Conservation (phyloP, 2,329 filamentous ascomycete genomes). For the Beauveria bassiana region DNA sequence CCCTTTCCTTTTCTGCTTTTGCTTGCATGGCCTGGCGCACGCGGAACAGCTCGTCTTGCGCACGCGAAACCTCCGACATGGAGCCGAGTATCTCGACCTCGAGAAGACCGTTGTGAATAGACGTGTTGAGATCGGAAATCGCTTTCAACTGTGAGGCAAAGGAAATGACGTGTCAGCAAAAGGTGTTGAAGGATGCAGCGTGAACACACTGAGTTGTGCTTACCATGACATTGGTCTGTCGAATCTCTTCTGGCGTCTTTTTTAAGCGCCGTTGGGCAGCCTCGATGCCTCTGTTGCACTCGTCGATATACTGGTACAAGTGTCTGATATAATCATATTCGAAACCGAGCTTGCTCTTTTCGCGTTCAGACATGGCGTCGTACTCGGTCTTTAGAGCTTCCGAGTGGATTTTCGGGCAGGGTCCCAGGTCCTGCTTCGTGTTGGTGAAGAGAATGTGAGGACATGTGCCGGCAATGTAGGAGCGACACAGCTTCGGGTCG, state of each 20-base stretch:
- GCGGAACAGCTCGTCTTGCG: conserved; percentile 82
- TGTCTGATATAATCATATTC: conserved; percentile 96
- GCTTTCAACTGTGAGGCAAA: conserved; percentile 53
- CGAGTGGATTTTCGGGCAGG: conserved; percentile 80
- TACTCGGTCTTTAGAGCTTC: conserved; percentile 87
- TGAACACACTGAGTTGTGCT: not conserved
- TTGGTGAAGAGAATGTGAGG: conserved; percentile 99
- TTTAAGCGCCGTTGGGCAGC: conserved; percentile 81
- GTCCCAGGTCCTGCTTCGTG: conserved; percentile 92
- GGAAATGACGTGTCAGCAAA: not conserved
- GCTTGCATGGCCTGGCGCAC: conserved; percentile 71
- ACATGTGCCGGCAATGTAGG: conserved; percentile 87
- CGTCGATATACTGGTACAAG: conserved; percentile 92
- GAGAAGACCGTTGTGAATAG: conserved; percentile 72
- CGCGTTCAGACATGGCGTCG: conserved; percentile 60
- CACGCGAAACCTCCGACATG: conserved; percentile 69
- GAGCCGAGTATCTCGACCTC: conserved; percentile 84
- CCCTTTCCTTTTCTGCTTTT: conserved; percentile 77
- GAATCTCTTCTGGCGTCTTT: conserved; percentile 96
- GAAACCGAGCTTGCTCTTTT: conserved; percentile 76
- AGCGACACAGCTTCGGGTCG: conserved; percentile 90
- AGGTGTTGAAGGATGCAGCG: too few relatives aligned
- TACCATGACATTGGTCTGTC: conserved; percentile 82
- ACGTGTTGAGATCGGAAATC: conserved; percentile 72
- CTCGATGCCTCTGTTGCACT: conserved; percentile 92